Evolutionary conservation across 2,329 filamentous ascomycete genomes (phyloP), one percentile per base, ranked within the genome.

Genomic region (Arthrinium puccinioides): DNA sequence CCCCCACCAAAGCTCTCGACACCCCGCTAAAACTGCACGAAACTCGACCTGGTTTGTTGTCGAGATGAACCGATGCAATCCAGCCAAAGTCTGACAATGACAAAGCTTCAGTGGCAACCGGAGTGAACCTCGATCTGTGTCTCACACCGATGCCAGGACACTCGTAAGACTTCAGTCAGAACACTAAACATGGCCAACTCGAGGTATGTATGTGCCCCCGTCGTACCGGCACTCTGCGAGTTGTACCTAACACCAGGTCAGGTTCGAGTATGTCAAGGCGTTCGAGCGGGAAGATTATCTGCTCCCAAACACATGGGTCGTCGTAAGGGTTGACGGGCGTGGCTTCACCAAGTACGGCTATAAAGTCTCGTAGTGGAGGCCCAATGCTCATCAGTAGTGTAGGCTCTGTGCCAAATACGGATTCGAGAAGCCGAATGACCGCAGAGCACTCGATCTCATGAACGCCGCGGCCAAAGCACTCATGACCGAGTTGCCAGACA

Each of bases 361-460:
- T 32, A 34, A 21, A 39, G 14, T 9, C 16, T 21, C n/a, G 1
- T 10, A 15, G 1, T 11, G n/a, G 4, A 15, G 11, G 11, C 6
- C 31, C 8, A 16, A 11, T 6, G 8, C 4, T 33, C 6, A 14
- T 37, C 9, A 33, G 20, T 33, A 15, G 9, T 20, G 6, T 28
- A 15, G 16, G 5, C 26, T 39, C 50, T 89, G 87, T 43, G 72
- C 78, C 44, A 86, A 84, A 59, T 92, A 97, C 63, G 66, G 66
- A 16, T 97, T 97, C 54, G 72, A 80, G 50, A 98, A 97, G 63
- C 92, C 92, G 26, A 98, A 97, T 62, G 92, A 98, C 60, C 72
- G 73, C 27, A 76, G 86, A 46, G 92, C 89, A 0, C 66, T 97
- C 10, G 78, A 94, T 59, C 79, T 98, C 47, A 97, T 98, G 90